A percentile compares a stretch with the other conserved stretches of the same genome.
Evolutionary conservation across 2,329 filamentous ascomycete genomes (phyloP).

Genomic region (Diaporthe sp.): DNA sequence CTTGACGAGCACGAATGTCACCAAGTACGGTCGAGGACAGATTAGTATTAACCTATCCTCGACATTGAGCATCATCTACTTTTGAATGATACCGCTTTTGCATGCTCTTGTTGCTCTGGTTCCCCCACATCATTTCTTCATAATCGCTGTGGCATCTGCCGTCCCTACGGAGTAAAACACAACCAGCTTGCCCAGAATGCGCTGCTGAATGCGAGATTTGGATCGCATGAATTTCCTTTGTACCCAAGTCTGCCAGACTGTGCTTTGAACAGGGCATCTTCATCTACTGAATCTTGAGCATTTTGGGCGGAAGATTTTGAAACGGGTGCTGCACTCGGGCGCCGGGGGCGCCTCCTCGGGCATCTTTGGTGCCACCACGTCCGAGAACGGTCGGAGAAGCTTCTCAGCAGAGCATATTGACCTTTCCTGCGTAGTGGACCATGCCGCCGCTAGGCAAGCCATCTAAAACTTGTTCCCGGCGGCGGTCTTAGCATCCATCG

Average conservation of each 20-base stretch:
- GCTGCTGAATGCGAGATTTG: not conserved
- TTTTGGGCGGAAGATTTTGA: not conserved
- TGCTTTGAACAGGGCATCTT: not conserved
- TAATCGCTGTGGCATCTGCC: slow-evolving; percentile 28
- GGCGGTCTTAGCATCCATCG: slow-evolving; percentile 53
- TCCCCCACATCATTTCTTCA: slow-evolving; percentile 22
- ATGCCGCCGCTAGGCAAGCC: not conserved
- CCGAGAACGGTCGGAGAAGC: not conserved
- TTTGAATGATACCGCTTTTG: not conserved
- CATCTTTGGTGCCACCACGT: not conserved
- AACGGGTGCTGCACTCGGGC: not conserved
- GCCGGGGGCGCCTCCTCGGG: too few relatives aligned
- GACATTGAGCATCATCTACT: slow-evolving; percentile 8
- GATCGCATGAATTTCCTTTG: not conserved
- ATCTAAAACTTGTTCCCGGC: slow-evolving; percentile 32
- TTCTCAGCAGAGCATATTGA: not conserved
- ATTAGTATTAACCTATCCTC: not conserved
- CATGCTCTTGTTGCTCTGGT: slow-evolving; percentile 7
- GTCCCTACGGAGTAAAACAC: slow-evolving; percentile 18
- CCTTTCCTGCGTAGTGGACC: not conserved
- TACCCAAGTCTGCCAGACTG: not conserved
- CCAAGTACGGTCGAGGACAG: not conserved
- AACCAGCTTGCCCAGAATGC: not conserved
- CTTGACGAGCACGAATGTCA: not conserved
- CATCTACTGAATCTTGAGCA: not conserved